Conservation (phyloP, 768 basidiomycete species). For the Kwoniella dejecticola region DNA sequence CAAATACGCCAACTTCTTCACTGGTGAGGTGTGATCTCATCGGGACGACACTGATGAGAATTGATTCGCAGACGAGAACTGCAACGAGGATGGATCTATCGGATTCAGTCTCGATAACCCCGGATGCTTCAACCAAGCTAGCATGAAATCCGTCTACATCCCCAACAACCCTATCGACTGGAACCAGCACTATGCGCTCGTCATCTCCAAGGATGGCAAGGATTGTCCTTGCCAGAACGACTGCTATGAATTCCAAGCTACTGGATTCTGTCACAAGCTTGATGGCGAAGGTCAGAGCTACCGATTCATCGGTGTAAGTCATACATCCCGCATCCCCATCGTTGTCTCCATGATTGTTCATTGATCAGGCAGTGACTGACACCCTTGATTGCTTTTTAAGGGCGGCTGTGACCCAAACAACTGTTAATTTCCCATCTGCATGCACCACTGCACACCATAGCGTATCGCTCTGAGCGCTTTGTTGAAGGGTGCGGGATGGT, state of each 20-base stretch:
- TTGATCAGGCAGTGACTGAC: not conserved
- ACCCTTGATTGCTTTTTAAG: not conserved
- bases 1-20: constrained; percentile 28
- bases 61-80: constrained; percentile 17
- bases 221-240: constrained; percentile 6
- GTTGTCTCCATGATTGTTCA: not conserved
- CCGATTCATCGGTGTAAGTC: constrained; percentile 14
- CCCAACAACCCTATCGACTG: constrained; percentile 12
- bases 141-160: constrained; percentile 17
- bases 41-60: too few species aligned
- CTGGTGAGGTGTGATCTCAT: constrained; percentile 12
- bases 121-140: constrained; percentile 10
- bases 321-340: not conserved
- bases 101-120: constrained; percentile 13
- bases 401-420: constrained; percentile 2
- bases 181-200: constrained; percentile 13
- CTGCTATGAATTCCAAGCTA: constrained; percentile 5
- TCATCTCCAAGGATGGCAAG: not conserved
- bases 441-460: too few species aligned
- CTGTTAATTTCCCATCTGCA: too few species aligned
- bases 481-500: too few species aligned
- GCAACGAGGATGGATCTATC: constrained; percentile 21
- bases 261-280: constrained; percentile 10
- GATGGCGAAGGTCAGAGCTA: constrained; percentile 8
- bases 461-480: too few species aligned